These are phyloP conservation scores for Middelhovenomyces tepae DNA, from an alignment of 805 yeast genomes.

Conservation along the genomic window DNA sequence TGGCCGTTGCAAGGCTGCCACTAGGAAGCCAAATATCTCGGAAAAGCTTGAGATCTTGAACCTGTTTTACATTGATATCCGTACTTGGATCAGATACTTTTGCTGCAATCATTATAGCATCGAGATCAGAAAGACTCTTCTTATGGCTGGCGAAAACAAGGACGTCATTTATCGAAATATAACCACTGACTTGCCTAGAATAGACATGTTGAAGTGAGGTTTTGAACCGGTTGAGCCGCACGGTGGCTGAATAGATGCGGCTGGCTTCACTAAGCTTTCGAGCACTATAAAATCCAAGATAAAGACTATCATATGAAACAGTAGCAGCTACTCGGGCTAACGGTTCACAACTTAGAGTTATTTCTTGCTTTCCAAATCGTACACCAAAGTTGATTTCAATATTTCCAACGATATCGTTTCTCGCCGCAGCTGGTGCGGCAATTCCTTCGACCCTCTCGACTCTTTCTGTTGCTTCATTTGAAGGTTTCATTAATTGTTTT, in stretches of 20 bases:
- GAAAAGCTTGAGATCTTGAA: constrained; percentile 79
- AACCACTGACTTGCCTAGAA: constrained; percentile 82
- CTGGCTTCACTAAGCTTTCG: constrained; percentile 13
- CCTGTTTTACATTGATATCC: constrained; percentile 69
- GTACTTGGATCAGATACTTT: constrained; percentile 47
- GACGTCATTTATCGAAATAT: constrained; percentile 41
- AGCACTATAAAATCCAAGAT: constrained; percentile 46
- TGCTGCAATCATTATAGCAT: constrained; percentile 30
- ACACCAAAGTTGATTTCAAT: constrained; percentile 57
- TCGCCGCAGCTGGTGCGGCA: background rate
- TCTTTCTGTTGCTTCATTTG: constrained; percentile 3
- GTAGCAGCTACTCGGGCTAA: constrained; percentile 86
- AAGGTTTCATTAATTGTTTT: constrained; percentile 35
- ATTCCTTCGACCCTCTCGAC: background rate
- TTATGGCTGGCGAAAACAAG: constrained; percentile 20
- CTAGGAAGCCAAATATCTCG: constrained; percentile 70
- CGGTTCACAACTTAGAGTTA: constrained; percentile 85
- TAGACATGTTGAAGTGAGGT: constrained; percentile 83
- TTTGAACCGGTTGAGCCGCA: constrained; percentile 45
- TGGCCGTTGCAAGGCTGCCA: background rate
- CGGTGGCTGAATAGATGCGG: constrained; percentile 35
- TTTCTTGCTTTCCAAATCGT: constrained; percentile 59
- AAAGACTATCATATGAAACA: constrained; percentile 63
- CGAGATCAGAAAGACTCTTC: constrained; percentile 6
- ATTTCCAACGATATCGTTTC: constrained; percentile 25